Base-by-base conservation (phyloP, 768 basidiomycete genomes). In the Mycena galopus region DNA sequence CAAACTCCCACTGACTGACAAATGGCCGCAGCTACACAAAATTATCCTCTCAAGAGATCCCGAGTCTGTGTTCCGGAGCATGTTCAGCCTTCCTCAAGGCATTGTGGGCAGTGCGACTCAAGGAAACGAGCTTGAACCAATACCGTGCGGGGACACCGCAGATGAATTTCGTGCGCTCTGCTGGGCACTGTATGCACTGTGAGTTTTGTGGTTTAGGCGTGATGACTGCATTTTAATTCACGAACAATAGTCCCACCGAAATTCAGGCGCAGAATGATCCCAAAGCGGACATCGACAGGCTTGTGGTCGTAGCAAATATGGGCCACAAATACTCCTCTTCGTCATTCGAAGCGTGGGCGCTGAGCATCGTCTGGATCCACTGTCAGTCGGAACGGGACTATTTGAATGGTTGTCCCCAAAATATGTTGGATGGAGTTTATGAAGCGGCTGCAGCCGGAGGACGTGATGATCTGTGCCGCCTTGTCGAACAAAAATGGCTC, bases 311-410 rank as follows among this genome's bases (percentile, higher is more conserved):
- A 16, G 65, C 65, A n/a, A 62, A 27, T 1, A 60, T 72, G 58
- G 19, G 29, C 37, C 65, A 72, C 65, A 72, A 67, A 58, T 72
- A 72, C 65, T 57, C 25, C 3, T 50, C 67, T 29, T 47, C 60
- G 10, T 30, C 51, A 16, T 67, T 65, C 60, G 71, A 72, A 44
- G 25, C 21, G 1, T 72, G 65, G 65, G 65, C 71, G 5, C 29
- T 72, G 35, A 16, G 50, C 50, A 55, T 73, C 19, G 14, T 73
- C n/a, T 53, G 32, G 30, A 37, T 58, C 30, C 72, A 73, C 23
- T 62, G 29, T 16, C 51, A 68, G 42, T 32, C 59, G 19, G n/a
- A 29, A 5, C 17, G 37, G 33, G 61, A 64, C 14, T 68, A 73
- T 23, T 44, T 73, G 29, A 29, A 51, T 32, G 25, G 3, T 9